phyloP scores from a whole-genome alignment of 768 basidiomycete species.

The Tylopilus vinaceipallidus region DNA sequence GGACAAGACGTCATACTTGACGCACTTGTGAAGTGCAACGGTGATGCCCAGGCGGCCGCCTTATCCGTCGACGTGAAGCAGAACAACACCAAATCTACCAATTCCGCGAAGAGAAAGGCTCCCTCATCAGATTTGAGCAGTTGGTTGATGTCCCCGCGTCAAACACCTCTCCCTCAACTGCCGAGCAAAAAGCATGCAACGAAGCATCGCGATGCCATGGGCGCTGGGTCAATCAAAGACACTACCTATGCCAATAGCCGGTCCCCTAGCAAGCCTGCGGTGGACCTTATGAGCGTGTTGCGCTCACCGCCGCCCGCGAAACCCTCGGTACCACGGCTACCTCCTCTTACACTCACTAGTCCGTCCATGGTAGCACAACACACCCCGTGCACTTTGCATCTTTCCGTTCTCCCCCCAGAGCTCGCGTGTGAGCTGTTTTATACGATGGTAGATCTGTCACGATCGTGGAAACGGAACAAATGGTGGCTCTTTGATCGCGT shows the following conservation, averaged over 20 bases:
- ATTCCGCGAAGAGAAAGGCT: slow-evolving; percentile 47
- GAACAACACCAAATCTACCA: slow-evolving; percentile 12
- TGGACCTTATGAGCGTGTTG: slow-evolving; percentile 57
- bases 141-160: slow-evolving; percentile 46
- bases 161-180: slow-evolving; percentile 19
- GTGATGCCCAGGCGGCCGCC: slow-evolving; percentile 55
- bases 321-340: slow-evolving; percentile 35
- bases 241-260: slow-evolving; percentile 8
- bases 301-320: slow-evolving; percentile 45
- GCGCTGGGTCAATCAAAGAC: slow-evolving; percentile 15
- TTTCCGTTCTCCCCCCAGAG: slow-evolving; percentile 65
- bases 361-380: slow-evolving; percentile 65
- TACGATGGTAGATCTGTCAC: slow-evolving; percentile 61
- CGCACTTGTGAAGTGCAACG: slow-evolving; percentile 53
- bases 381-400: slow-evolving; percentile 74
- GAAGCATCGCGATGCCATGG: slow-evolving; percentile 3
- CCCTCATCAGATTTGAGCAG: slow-evolving; percentile 41
- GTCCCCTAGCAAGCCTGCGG: slow-evolving; percentile 31
- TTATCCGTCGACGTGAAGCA: slow-evolving; percentile 33
- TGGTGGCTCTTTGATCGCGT: slow-evolving; percentile 85
- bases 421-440: slow-evolving; percentile 77
- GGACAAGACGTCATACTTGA: slow-evolving; percentile 51
- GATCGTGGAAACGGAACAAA: slow-evolving; percentile 66
- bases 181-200: slow-evolving; percentile 20
- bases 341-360: slow-evolving; percentile 62